A percentile compares a stretch with the other conserved stretches of the same genome.
These are phyloP conservation scores for Tympanopsis confertula DNA, from an alignment of 2,329 filamentous ascomycete genomes.

Conservation along the genomic window DNA sequence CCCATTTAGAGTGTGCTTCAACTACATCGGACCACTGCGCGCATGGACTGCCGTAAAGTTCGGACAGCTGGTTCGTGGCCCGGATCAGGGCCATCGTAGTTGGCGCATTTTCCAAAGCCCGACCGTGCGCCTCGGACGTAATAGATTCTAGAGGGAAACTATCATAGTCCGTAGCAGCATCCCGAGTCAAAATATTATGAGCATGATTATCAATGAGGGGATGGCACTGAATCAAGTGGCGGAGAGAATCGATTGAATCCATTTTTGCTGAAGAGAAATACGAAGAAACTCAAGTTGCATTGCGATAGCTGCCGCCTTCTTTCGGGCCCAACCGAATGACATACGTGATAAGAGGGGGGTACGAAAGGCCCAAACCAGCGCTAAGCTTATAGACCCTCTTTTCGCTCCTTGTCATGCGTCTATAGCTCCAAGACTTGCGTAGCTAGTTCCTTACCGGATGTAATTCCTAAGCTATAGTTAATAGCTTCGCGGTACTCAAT, in stretches of 20 bases:
- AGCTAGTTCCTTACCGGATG: too few relatives aligned
- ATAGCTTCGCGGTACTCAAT: too few relatives aligned
- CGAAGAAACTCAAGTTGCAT: too few relatives aligned
- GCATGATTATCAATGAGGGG: conserved; percentile 38
- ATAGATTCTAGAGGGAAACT: conserved; percentile 19
- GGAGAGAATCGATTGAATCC: not conserved
- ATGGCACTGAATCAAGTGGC: conserved; percentile 7
- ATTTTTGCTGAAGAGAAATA: not conserved
- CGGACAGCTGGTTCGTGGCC: conserved; percentile 34
- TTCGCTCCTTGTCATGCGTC: too few relatives aligned
- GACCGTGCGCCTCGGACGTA: conserved; percentile 42
- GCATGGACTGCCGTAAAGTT: conserved; percentile 3
- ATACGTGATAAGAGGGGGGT: too few relatives aligned
- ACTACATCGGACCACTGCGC: conserved; percentile 36
- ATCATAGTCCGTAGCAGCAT: not conserved
- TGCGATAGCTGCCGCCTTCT: too few relatives aligned
- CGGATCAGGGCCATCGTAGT: conserved; percentile 40
- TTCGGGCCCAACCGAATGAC: too few relatives aligned
- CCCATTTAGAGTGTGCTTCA: conserved; percentile 20
- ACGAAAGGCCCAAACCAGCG: too few relatives aligned
- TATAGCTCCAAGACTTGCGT: too few relatives aligned
- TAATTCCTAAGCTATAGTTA: too few relatives aligned
- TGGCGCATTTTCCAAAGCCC: conserved; percentile 37
- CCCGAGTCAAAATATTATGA: conserved; percentile 28
- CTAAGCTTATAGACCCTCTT: too few relatives aligned